Conservation (phyloP, 305 asterid genomes). For the Fraxinus nigra region DNA sequence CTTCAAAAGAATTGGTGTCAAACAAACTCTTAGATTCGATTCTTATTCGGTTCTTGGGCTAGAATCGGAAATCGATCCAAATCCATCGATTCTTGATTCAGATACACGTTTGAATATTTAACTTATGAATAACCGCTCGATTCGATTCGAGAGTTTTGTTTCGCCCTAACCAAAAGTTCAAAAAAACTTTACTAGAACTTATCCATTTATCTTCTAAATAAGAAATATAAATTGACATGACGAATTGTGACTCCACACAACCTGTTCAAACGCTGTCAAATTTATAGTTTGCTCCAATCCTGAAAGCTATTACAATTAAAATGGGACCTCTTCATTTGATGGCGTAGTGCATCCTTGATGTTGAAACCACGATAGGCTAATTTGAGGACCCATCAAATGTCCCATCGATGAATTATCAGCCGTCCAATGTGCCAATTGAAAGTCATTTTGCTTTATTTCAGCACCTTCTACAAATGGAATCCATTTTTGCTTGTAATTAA, state of each 20-base stretch:
- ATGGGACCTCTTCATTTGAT: constrained; percentile 24
- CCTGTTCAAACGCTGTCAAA: not conserved
- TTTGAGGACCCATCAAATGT: constrained; percentile 33
- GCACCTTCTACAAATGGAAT: not conserved
- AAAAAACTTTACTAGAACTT: not conserved
- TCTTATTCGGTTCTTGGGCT: too few species aligned
- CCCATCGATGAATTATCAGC: constrained; percentile 34
- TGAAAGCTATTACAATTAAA: not conserved
- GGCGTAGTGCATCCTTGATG: constrained; percentile 15
- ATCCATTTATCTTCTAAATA: not conserved
- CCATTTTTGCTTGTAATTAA: not conserved
- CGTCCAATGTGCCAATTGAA: constrained; percentile 46
- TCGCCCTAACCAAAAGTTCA: too few species aligned
- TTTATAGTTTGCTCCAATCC: not conserved
- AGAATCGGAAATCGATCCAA: too few species aligned
- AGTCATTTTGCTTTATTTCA: not conserved
- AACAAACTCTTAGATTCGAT: too few species aligned
- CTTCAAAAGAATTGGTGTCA: too few species aligned
- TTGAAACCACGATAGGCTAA: constrained; percentile 28
- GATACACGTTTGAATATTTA: too few species aligned
- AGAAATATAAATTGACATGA: not conserved
- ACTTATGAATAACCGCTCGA: too few species aligned
- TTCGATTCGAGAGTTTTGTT: too few species aligned
- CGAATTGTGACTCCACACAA: not conserved
- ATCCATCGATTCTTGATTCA: too few species aligned